Evolutionary conservation across 2,329 filamentous ascomycete species (phyloP).

Genomic region (Penicillium sp.): DNA sequence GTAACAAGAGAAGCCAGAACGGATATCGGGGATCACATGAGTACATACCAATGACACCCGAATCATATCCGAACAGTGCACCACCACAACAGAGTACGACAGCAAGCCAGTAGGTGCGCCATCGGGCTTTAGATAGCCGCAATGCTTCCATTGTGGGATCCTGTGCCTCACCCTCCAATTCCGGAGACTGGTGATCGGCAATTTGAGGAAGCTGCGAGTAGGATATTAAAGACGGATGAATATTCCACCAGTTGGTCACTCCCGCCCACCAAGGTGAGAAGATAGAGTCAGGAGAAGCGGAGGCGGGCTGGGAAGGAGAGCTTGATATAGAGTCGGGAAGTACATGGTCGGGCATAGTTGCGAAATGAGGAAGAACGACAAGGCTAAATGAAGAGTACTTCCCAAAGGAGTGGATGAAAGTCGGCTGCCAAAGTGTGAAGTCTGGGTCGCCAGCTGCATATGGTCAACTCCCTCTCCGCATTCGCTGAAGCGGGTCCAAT

Average conservation of each 20-base stretch:
- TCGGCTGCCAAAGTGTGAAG: neutral
- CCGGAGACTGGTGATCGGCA: conserved; percentile 3
- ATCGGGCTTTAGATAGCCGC: conserved; percentile 32
- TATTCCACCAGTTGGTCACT: conserved; percentile 15
- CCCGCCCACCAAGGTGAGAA: conserved; percentile 6
- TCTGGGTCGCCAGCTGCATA: conserved; percentile 2
- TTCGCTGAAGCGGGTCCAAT: conserved; percentile 2
- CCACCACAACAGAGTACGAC: conserved; percentile 54
- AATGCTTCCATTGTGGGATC: conserved; percentile 9
- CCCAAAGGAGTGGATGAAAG: conserved; percentile 2
- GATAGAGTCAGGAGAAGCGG: conserved; percentile 12
- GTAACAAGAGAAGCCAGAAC: neutral
- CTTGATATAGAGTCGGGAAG: conserved; percentile 11
- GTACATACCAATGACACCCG: conserved; percentile 43
- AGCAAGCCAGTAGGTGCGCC: conserved; percentile 54
- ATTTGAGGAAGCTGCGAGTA: conserved; percentile 20
- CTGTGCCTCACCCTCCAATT: conserved; percentile 3
- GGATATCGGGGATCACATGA: neutral
- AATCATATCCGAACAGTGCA: conserved; percentile 46
- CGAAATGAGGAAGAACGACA: neutral
- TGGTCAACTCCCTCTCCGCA: conserved; percentile 1
- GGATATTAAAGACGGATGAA: neutral
- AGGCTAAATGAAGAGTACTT: neutral
- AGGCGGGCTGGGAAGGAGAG: conserved; percentile 1
- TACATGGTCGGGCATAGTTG: conserved; percentile 14